These are phyloP conservation scores for Volvox carteri DNA, from an alignment of 163 green algal genomes.

Conservation along the genomic window DNA sequence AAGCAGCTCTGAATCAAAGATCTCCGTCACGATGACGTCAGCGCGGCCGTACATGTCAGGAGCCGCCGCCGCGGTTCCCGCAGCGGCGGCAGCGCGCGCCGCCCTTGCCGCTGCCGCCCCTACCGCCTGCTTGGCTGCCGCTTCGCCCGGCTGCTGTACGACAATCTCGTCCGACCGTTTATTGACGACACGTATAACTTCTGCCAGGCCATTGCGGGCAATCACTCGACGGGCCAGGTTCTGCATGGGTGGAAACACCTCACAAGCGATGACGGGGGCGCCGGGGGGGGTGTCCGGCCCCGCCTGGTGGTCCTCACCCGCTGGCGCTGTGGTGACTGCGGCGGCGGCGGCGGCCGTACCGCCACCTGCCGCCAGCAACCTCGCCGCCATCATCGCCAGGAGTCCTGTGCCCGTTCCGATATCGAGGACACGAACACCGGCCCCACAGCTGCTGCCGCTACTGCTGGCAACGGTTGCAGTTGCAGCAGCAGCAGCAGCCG, in stretches of 20 bases:
- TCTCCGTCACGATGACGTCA: slow-evolving; percentile 82
- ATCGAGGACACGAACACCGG: slow-evolving; percentile 58
- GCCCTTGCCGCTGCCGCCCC: neutral
- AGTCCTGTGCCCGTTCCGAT: slow-evolving; percentile 76
- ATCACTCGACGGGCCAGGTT: slow-evolving; percentile 56
- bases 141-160: neutral
- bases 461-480: neutral
- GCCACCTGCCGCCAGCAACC: neutral
- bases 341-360: neutral
- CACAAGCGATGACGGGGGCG: slow-evolving; percentile 61
- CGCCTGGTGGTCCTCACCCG: neutral
- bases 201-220: slow-evolving; percentile 56
- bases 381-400: slow-evolving; percentile 68
- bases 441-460: neutral
- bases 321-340: neutral
- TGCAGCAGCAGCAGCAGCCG: neutral
- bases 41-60: slow-evolving; percentile 1
- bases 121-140: neutral
- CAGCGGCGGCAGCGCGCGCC: neutral
- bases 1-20: slow-evolving; percentile 85
- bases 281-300: neutral
- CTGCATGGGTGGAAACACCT: slow-evolving; percentile 74
- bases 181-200: slow-evolving; percentile 47
- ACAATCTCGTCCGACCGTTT: slow-evolving; percentile 69
- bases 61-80: neutral